Evolutionary conservation across 371 early-diverging fungal species (phyloP).

Genomic region (Nematocida ausubeli): DNA sequence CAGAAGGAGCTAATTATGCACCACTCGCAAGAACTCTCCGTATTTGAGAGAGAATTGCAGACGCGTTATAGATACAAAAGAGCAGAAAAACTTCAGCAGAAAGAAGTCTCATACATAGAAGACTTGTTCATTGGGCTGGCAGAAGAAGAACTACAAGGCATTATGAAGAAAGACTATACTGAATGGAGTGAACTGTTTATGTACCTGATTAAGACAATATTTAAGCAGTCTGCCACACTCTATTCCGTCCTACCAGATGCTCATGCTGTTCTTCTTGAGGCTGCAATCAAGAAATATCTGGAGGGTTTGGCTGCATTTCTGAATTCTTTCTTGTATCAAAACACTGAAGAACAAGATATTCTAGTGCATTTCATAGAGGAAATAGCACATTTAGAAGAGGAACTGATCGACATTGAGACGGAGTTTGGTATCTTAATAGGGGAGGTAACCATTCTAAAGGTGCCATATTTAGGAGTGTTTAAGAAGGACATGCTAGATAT

Average conservation of each 20-base stretch:
- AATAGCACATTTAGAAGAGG: constrained; percentile 37
- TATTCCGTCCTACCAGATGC: constrained; percentile 10
- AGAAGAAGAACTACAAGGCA: not conserved
- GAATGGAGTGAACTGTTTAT: constrained; percentile 36
- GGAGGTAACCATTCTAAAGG: constrained; percentile 20
- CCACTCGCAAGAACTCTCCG: constrained; percentile 53
- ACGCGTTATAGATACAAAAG: constrained; percentile 28
- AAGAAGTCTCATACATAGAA: not conserved
- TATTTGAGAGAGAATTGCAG: constrained; percentile 49
- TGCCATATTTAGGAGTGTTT: constrained; percentile 4
- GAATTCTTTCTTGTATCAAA: constrained; percentile 19
- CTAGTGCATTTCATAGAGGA: constrained; percentile 45
- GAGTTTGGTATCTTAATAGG: constrained; percentile 37
- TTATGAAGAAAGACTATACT: constrained; percentile 14
- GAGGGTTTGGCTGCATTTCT: constrained; percentile 11
- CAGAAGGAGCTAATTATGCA: constrained; percentile 61
- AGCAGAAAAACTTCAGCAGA: not conserved
- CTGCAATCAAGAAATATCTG: constrained; percentile 17
- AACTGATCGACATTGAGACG: constrained; percentile 44
- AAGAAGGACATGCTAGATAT: constrained; percentile 7
- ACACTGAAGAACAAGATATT: constrained; percentile 37
- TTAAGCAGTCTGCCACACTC: constrained; percentile 33
- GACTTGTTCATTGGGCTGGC: not conserved
- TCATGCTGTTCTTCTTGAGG: constrained; percentile 3
- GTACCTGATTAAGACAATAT: constrained; percentile 23